Conservation (phyloP, 2,329 filamentous ascomycete species). For the Aspergillus alliaceus region DNA sequence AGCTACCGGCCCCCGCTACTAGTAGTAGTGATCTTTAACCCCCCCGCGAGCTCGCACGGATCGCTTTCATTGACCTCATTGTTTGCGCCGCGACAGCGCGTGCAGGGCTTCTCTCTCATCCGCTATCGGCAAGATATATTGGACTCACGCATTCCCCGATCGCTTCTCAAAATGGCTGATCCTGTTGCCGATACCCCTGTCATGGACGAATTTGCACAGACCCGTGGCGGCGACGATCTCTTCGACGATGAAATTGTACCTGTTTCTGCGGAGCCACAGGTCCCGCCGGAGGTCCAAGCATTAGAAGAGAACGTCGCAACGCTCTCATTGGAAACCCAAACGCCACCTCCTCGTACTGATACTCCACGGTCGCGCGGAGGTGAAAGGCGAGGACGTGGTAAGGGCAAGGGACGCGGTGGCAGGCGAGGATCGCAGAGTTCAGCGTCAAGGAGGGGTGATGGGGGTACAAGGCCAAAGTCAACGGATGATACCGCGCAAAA, state of each 20-base stretch:
- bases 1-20: slow-evolving; percentile 10
- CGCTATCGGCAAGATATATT: slow-evolving; percentile 8
- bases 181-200: slow-evolving; percentile 13
- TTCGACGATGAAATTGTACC: slow-evolving; percentile 54
- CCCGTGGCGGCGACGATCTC: slow-evolving; percentile 50
- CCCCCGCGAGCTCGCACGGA: slow-evolving; percentile 19
- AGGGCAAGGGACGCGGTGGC: slow-evolving; percentile 26
- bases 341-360: slow-evolving; percentile 19
- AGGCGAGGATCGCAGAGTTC: slow-evolving; percentile 20
- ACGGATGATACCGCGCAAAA: slow-evolving; percentile 13
- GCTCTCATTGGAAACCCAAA: slow-evolving; percentile 3
- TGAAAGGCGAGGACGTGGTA: slow-evolving; percentile 32
- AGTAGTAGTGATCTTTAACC: slow-evolving; percentile 3
- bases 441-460: slow-evolving; percentile 20
- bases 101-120: slow-evolving; percentile 11
- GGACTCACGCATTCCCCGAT: slow-evolving; percentile 5
- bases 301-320: slow-evolving; percentile 17
- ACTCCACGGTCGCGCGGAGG: slow-evolving; percentile 29
- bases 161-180: slow-evolving; percentile 11
- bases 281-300: slow-evolving; percentile 18
- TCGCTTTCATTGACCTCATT: slow-evolving; percentile 21
- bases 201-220: slow-evolving; percentile 52
- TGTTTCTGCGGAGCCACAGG: slow-evolving; percentile 33
- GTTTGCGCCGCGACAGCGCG: slow-evolving; percentile 20
- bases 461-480: slow-evolving; percentile 16